Conservation (phyloP, 2,329 filamentous ascomycete species). For the Colletotrichum cuscutae region DNA sequence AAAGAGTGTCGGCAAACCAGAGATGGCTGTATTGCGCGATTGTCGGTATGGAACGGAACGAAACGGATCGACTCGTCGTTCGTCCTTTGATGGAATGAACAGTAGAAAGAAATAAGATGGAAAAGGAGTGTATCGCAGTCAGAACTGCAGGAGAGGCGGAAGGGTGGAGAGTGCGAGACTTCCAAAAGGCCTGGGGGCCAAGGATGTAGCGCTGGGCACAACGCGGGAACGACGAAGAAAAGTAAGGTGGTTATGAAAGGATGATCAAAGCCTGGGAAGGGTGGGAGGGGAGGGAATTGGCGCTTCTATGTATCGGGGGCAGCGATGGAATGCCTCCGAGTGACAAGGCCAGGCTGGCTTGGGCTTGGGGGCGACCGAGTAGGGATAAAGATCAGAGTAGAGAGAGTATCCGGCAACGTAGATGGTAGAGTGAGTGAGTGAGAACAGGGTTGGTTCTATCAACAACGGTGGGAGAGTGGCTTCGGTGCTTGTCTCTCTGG, state of each 20-base stretch:
- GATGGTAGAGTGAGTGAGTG: not conserved
- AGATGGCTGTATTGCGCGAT: not conserved
- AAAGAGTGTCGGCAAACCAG: not conserved
- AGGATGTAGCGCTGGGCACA: slow-evolving; percentile 32
- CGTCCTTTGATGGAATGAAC: slow-evolving; percentile 10
- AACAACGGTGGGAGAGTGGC: slow-evolving; percentile 22
- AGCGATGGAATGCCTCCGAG: slow-evolving; percentile 26
- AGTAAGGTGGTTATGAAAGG: not conserved
- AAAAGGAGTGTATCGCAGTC: slow-evolving; percentile 32
- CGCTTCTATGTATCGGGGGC: slow-evolving; percentile 24
- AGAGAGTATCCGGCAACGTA: too few species aligned
- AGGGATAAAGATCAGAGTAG: too few species aligned
- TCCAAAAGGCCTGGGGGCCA: slow-evolving; percentile 33
- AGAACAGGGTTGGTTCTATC: slow-evolving; percentile 26
- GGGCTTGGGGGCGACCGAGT: slow-evolving; percentile 1
- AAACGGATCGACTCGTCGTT: not conserved
- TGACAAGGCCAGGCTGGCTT: slow-evolving; percentile 30
- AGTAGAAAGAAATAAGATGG: slow-evolving; percentile 7
- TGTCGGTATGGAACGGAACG: not conserved
- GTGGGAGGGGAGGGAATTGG: slow-evolving; percentile 17
- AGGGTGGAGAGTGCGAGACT: slow-evolving; percentile 23
- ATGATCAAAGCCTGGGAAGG: slow-evolving; percentile 3
- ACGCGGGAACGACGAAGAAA: slow-evolving; percentile 19
- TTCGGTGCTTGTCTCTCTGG: slow-evolving; percentile 33
- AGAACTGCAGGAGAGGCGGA: slow-evolving; percentile 15